Percentiles rank a stretch among this genome's conserved stretches.
Evolutionary conservation across 1,284 basidiomycete species (phyloP).

Genomic region (Jaminaea rosea): DNA sequence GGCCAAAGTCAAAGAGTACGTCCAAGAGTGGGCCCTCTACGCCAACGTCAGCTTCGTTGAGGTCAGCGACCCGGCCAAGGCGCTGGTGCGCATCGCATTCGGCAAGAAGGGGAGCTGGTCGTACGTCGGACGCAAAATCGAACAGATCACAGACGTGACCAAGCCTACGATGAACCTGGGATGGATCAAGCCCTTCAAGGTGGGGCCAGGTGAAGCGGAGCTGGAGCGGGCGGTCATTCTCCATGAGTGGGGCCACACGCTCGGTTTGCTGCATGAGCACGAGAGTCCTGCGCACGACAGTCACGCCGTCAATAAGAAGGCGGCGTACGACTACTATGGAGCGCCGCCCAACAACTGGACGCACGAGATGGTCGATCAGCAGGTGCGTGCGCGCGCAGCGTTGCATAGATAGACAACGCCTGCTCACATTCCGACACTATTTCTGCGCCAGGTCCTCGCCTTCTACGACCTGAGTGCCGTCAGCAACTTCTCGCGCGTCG

Average conservation of each 20-base stretch:
- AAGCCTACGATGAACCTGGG: neutral
- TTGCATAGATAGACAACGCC: too few species aligned
- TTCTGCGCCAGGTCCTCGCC: neutral
- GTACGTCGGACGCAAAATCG: neutral
- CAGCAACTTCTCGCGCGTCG: neutral
- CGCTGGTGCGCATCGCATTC: neutral
- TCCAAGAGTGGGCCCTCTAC: neutral
- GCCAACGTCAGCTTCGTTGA: neutral
- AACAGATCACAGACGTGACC: neutral
- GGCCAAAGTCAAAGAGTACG: neutral
- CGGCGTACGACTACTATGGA: neutral
- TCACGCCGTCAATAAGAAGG: neutral
- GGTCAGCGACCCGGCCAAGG: neutral
- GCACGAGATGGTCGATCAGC: neutral
- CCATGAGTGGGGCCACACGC: constrained; percentile 1
- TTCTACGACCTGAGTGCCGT: neutral
- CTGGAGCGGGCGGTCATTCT: neutral
- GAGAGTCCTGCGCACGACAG: neutral
- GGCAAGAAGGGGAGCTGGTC: neutral
- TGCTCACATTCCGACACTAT: too few species aligned
- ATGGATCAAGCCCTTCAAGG: neutral
- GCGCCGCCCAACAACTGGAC: neutral
- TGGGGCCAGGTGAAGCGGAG: neutral
- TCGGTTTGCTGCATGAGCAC: constrained; percentile 1
- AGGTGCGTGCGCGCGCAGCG: neutral